Evolutionary conservation across 768 basidiomycete species (phyloP).

Genomic region (Hemileccinum impolitum): DNA sequence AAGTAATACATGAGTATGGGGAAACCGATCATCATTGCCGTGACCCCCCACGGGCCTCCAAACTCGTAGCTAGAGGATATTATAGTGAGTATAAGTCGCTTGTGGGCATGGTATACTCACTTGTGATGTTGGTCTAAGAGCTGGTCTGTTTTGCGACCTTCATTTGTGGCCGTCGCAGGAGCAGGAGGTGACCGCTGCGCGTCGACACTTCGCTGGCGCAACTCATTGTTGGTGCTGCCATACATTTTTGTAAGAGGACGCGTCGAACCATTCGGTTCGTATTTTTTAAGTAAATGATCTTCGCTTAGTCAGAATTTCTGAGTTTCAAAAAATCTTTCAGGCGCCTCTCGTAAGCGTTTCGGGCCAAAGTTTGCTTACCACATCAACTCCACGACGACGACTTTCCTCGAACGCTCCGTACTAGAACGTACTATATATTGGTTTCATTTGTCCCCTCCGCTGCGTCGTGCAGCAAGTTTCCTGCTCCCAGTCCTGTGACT

Average conservation of each 20-base stretch:
- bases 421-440: constrained; percentile 23
- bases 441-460: constrained; percentile 6
- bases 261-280: constrained; percentile 8
- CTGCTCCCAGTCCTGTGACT: constrained; percentile 10
- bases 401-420: constrained; percentile 9
- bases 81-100: constrained; percentile 6
- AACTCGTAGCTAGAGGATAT: constrained; percentile 76
- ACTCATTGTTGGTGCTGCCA: constrained; percentile 17
- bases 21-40: constrained; percentile 92
- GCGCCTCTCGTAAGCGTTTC: constrained; percentile 19
- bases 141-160: constrained; percentile 71
- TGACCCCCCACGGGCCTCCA: constrained; percentile 88
- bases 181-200: constrained; percentile 11
- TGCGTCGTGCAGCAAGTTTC: constrained; percentile 18
- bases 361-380: constrained; percentile 6
- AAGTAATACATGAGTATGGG: constrained; percentile 97
- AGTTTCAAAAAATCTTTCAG: constrained; percentile 6
- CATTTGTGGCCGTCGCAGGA: constrained; percentile 48
- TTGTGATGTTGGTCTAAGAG: constrained; percentile 66
- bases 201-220: constrained; percentile 32
- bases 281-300: constrained; percentile 10
- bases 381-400: constrained; percentile 15
- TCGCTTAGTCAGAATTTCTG: constrained; percentile 20
- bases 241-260: constrained; percentile 22
- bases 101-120: constrained; percentile 33